A percentile compares a stretch with the other conserved stretches of the same genome.
These are phyloP conservation scores for Globisporangium carolinianum DNA, from an alignment of 352 stramenopile genomes.

Conservation along the genomic window DNA sequence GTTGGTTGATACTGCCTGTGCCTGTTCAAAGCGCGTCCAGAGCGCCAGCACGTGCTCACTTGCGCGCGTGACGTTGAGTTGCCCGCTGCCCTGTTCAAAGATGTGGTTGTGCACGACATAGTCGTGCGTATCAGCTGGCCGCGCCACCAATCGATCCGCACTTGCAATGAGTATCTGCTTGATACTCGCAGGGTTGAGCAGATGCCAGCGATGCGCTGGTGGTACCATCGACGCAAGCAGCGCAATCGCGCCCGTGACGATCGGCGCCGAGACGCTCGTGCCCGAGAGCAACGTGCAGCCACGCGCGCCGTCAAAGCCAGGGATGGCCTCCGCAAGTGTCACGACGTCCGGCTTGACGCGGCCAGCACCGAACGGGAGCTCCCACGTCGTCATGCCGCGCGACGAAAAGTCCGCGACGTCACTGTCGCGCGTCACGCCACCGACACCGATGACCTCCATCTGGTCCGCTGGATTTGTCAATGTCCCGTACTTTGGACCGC, in stretches of 20 bases:
- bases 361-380: constrained; percentile 73
- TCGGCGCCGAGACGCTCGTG: constrained; percentile 80
- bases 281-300: constrained; percentile 64
- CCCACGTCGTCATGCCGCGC: constrained; percentile 82
- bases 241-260: constrained; percentile 69
- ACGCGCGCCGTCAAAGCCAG: constrained; percentile 40
- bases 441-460: constrained; percentile 80
- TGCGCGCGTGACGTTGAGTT: constrained; percentile 57
- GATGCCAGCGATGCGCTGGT: constrained; percentile 34
- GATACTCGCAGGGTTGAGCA: constrained; percentile 60
- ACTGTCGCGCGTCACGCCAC: constrained; percentile 46
- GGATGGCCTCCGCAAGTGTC: constrained; percentile 57
- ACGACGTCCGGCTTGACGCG: constrained; percentile 84
- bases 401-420: constrained; percentile 77
- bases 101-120: constrained; percentile 65
- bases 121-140: constrained; percentile 18
- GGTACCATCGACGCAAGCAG: constrained; percentile 72
- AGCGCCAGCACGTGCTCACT: constrained; percentile 36
- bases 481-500: constrained; percentile 77
- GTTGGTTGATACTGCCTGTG: constrained; percentile 10
- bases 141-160: constrained; percentile 34
- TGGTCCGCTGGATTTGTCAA: constrained; percentile 84
- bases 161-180: constrained; percentile 65
- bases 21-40: constrained; percentile 26
- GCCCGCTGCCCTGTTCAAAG: constrained; percentile 81